Percentiles rank a stretch among this genome's conserved stretches.
Evolutionary conservation across 371 early-diverging fungal genomes (phyloP).

Genomic region (Syncephalastrum racemosum): DNA sequence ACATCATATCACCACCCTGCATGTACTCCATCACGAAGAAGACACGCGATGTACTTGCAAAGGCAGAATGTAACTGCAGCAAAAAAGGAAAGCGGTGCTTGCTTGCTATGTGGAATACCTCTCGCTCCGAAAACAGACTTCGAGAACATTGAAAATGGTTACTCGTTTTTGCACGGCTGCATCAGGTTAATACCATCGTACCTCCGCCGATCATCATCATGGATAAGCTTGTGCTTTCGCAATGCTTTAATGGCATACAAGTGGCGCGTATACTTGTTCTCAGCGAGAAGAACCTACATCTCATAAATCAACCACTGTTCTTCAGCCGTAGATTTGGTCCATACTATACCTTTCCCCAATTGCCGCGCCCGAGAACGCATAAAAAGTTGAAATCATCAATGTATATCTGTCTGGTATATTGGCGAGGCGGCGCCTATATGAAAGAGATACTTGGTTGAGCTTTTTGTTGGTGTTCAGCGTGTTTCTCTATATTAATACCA

Average conservation of each 20-base stretch:
- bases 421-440: no score
- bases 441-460: no score
- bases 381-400: conserved; percentile 81
- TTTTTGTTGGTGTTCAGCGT: no score
- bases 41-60: conserved; percentile 90
- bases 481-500: no score
- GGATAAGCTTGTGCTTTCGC: conserved; percentile 93
- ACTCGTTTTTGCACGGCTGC: no score
- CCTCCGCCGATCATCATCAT: conserved; percentile 72
- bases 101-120: conserved; percentile 83
- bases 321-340: neutral
- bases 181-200: no score
- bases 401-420: no score
- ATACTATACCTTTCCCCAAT: conserved; percentile 89
- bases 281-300: conserved; percentile 91
- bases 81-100: conserved; percentile 93
- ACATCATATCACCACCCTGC: conserved; percentile 98
- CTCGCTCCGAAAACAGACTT: no score
- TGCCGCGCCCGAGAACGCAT: conserved; percentile 95
- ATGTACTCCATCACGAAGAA: conserved; percentile 99
- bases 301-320: conserved; percentile 9
- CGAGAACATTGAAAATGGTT: no score
- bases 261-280: conserved; percentile 74
- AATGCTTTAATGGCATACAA: conserved; percentile 97
- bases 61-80: conserved; percentile 92